phyloP scores from a whole-genome alignment of 352 stramenopile genomes.

The Pythium scleroteichum region DNA sequence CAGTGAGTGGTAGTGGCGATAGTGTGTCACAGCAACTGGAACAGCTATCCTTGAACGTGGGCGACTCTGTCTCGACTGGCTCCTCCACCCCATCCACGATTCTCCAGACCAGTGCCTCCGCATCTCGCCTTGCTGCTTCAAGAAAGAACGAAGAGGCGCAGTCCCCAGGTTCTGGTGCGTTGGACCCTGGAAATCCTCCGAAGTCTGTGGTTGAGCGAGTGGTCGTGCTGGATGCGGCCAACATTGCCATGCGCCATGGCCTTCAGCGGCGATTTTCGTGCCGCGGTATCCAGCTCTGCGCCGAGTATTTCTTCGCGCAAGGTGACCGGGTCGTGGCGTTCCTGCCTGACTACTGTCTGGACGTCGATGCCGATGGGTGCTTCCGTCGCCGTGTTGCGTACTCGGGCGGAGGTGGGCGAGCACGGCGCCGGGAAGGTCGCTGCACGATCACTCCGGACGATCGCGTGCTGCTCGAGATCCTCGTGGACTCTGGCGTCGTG shows the following conservation, averaged over 20 bases:
- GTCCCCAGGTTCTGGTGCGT: too few species aligned
- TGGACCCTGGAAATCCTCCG: neutral
- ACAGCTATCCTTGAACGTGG: neutral
- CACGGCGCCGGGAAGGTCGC: conserved; percentile 12
- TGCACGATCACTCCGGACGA: conserved; percentile 74
- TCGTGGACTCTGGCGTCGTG: conserved; percentile 73
- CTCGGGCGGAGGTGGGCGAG: conserved; percentile 12
- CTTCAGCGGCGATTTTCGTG: conserved; percentile 78
- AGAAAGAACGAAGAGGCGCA: too few species aligned
- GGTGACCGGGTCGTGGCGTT: conserved; percentile 83
- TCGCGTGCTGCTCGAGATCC: conserved; percentile 56
- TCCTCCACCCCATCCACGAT: too few species aligned
- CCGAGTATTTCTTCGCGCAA: conserved; percentile 67
- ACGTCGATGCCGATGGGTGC: conserved; percentile 45
- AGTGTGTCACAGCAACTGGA: conserved; percentile 1
- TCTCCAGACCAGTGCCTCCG: too few species aligned
- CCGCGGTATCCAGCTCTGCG: conserved; percentile 64
- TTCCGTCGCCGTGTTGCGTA: conserved; percentile 26
- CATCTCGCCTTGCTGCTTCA: too few species aligned
- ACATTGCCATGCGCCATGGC: conserved; percentile 83
- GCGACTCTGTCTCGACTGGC: too few species aligned
- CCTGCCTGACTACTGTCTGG: conserved; percentile 80
- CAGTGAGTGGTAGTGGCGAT: neutral
- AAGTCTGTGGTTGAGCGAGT: conserved; percentile 16
- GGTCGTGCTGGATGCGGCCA: conserved; percentile 43